phyloP scores from a whole-genome alignment of 495 filamentous ascomycete species.

The Aspergillus egyptiacus region DNA sequence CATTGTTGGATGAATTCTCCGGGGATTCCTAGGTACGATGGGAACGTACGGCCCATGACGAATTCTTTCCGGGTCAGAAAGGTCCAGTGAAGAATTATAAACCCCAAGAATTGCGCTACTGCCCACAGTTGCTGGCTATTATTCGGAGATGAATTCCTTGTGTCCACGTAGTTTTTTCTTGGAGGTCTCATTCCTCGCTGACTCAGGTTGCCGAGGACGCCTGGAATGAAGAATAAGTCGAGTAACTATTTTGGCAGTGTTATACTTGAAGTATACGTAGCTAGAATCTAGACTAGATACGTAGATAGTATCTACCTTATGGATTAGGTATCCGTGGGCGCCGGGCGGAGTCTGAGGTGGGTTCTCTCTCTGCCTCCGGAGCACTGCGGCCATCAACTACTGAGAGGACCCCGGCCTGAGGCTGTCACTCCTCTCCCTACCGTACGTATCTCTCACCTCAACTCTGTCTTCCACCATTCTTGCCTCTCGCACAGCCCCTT shows the following conservation, averaged over 20 bases:
- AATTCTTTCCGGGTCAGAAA: background rate
- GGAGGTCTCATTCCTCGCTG: background rate
- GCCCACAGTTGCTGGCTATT: background rate
- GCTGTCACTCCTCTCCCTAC: too few relatives aligned
- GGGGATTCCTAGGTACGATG: background rate
- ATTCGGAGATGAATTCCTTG: too few relatives aligned
- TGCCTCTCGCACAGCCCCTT: slow-evolving; percentile 7
- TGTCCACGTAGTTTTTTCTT: background rate
- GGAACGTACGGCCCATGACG: slow-evolving; percentile 1
- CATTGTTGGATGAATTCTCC: background rate
- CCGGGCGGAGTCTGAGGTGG: background rate
- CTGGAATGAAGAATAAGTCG: too few relatives aligned
- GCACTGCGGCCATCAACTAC: background rate
- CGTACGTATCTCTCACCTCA: background rate
- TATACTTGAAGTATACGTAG: too few relatives aligned
- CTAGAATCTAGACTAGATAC: too few relatives aligned
- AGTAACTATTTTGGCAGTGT: too few relatives aligned
- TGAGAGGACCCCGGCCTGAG: too few relatives aligned
- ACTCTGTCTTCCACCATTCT: background rate
- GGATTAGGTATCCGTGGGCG: background rate
- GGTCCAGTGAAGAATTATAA: background rate
- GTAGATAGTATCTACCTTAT: too few relatives aligned
- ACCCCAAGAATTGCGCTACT: slow-evolving; percentile 1
- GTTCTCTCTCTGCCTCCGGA: background rate
- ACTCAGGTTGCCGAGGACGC: background rate